A percentile compares a stretch with the other conserved stretches of the same genome.
phyloP scores from a whole-genome alignment of 306 rosid species.

The Cicer yamashitae region DNA sequence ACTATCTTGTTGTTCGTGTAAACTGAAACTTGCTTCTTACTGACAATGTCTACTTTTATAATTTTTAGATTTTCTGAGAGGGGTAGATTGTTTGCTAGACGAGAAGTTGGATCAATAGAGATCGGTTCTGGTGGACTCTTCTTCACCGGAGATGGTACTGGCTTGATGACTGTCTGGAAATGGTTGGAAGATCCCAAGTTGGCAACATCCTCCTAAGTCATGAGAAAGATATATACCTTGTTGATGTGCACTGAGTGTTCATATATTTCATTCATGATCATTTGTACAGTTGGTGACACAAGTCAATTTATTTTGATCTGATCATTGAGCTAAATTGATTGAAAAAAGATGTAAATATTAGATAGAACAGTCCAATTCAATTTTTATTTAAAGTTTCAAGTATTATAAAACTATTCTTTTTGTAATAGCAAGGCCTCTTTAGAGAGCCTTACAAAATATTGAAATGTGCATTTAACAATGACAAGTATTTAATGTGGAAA shows the following conservation, averaged over 20 bases:
- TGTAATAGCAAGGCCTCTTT: too few species aligned
- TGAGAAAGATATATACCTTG: neutral
- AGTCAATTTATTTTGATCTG: too few species aligned
- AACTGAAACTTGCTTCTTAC: neutral
- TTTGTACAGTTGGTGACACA: too few species aligned
- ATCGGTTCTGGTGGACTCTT: slow-evolving; percentile 49
- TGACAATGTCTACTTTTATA: neutral
- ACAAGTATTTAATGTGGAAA: too few species aligned
- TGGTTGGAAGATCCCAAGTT: slow-evolving; percentile 18
- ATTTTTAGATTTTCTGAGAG: slow-evolving; percentile 46
- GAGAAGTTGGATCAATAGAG: slow-evolving; percentile 40
- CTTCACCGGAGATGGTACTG: slow-evolving; percentile 54
- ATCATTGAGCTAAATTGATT: too few species aligned
- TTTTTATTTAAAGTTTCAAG: too few species aligned
- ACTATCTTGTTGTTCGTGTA: neutral
- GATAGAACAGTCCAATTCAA: too few species aligned
- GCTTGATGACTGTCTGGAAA: slow-evolving; percentile 51
- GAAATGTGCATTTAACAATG: too few species aligned
- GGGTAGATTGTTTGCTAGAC: slow-evolving; percentile 52
- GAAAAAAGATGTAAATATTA: too few species aligned
- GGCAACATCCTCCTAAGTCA: slow-evolving; percentile 2
- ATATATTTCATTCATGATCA: neutral
- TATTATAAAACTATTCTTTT: too few species aligned
- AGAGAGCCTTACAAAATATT: too few species aligned
- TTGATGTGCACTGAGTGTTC: neutral